A percentile compares a stretch with the other conserved stretches of the same genome.
Evolutionary conservation across 2,329 filamentous ascomycete species (phyloP).

Genomic region (Colletotrichum tofieldiae): DNA sequence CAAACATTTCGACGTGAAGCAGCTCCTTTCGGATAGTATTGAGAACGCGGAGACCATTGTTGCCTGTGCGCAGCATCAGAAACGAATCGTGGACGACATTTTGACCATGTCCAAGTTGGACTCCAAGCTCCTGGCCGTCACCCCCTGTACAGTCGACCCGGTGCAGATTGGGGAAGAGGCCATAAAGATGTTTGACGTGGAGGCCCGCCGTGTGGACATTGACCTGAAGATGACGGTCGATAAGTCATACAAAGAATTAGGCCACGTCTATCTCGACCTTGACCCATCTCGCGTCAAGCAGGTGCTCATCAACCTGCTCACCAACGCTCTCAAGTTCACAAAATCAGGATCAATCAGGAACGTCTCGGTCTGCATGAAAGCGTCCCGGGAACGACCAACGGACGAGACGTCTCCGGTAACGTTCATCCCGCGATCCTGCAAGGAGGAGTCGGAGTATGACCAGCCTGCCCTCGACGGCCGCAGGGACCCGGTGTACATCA

Average conservation of each 20-base stretch:
- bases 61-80: constrained; percentile 85
- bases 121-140: constrained; percentile 80
- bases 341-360: constrained; percentile 72
- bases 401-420: constrained; percentile 65
- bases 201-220: constrained; percentile 79
- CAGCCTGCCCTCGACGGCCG: constrained; percentile 51
- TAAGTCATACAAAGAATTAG: constrained; percentile 70
- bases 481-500: constrained; percentile 72
- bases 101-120: constrained; percentile 83
- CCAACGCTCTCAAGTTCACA: constrained; percentile 89
- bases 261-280: constrained; percentile 76
- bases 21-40: constrained; percentile 72
- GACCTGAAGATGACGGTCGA: constrained; percentile 76
- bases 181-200: constrained; percentile 84
- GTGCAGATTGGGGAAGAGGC: constrained; percentile 76
- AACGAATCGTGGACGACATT: constrained; percentile 83
- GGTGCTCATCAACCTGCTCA: constrained; percentile 84
- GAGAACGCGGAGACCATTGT: constrained; percentile 85
- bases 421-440: constrained; percentile 73
- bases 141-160: constrained; percentile 79
- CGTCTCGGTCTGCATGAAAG: constrained; percentile 65
- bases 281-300: constrained; percentile 84
- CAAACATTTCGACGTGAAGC: constrained; percentile 47
- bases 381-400: constrained; percentile 57
- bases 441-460: constrained; percentile 58